These are phyloP conservation scores for Coemansia sp. DNA, from an alignment of 192 early-diverging fungal species.

Conservation along the genomic window DNA sequence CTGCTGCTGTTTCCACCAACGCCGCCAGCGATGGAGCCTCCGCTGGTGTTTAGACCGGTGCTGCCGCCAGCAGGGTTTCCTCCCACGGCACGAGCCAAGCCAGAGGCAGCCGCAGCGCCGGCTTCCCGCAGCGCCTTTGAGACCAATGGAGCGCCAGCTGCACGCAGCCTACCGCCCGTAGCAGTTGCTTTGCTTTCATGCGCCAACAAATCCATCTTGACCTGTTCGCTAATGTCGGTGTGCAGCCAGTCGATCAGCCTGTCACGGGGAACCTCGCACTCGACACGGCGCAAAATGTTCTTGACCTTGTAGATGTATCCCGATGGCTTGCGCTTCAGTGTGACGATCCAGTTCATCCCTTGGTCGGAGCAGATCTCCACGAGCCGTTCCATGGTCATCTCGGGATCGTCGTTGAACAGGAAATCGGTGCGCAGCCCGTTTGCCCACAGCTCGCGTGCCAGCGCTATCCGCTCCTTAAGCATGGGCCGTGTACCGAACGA, in stretches of 20 bases:
- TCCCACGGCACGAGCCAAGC: constrained; percentile 8
- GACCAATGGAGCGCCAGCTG: background rate
- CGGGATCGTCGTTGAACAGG: constrained; percentile 69
- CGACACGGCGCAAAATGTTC: constrained; percentile 69
- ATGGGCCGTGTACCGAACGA: constrained; percentile 72
- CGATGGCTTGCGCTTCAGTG: constrained; percentile 57
- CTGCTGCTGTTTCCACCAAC: background rate
- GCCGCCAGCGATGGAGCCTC: background rate
- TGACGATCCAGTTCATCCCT: constrained; percentile 80
- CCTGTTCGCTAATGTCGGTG: constrained; percentile 69
- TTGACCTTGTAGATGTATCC: constrained; percentile 64
- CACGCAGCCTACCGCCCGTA: background rate
- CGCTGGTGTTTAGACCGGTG: background rate
- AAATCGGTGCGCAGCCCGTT: constrained; percentile 79
- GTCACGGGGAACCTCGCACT: constrained; percentile 65
- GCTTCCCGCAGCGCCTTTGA: constrained; percentile 2
- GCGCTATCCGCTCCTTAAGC: constrained; percentile 70
- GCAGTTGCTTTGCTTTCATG: constrained; percentile 34
- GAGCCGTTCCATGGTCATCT: constrained; percentile 67
- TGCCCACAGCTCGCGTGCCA: constrained; percentile 79
- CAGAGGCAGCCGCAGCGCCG: background rate
- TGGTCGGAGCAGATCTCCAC: constrained; percentile 62
- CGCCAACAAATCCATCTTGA: constrained; percentile 56
- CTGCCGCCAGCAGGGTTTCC: constrained; percentile 7
- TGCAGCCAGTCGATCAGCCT: constrained; percentile 61